Evolutionary conservation across 305 asterid species (phyloP).

Genomic region (Solanum hybrid): DNA sequence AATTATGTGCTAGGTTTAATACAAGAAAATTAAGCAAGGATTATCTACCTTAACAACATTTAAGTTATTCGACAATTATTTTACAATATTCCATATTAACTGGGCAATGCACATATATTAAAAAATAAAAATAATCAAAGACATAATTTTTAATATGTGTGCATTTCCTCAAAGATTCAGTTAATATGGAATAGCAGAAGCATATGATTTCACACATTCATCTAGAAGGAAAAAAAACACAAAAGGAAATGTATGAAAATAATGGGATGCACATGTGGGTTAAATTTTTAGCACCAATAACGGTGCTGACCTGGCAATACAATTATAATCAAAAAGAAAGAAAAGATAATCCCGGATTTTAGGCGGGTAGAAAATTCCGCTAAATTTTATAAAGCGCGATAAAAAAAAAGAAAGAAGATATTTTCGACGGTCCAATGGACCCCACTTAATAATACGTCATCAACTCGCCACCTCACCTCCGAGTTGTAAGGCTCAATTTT

Average conservation of each 20-base stretch:
- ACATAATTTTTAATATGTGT: neutral
- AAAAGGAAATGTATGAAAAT: neutral
- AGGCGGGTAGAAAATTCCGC: neutral
- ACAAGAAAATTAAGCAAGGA: neutral
- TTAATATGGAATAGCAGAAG: no score
- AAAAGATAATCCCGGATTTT: neutral
- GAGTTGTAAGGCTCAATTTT: neutral
- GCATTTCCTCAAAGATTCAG: no score
- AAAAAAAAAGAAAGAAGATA: neutral
- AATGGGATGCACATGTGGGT: neutral
- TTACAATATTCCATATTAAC: neutral
- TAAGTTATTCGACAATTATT: neutral
- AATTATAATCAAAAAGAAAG: neutral
- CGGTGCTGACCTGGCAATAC: neutral
- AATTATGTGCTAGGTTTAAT: neutral
- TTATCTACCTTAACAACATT: neutral
- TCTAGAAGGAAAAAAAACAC: neutral
- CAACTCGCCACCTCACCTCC: constrained; percentile 7
- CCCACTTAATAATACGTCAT: neutral
- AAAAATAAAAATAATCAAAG: no score
- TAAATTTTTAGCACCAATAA: neutral
- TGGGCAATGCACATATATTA: neutral
- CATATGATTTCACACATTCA: neutral
- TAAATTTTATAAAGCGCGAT: neutral
- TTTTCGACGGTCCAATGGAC: neutral